Evolutionary conservation across 2,329 filamentous ascomycete species (phyloP), one percentile per base, ranked within the genome.

Genomic region (Fusarium neocosmosporiellum): DNA sequence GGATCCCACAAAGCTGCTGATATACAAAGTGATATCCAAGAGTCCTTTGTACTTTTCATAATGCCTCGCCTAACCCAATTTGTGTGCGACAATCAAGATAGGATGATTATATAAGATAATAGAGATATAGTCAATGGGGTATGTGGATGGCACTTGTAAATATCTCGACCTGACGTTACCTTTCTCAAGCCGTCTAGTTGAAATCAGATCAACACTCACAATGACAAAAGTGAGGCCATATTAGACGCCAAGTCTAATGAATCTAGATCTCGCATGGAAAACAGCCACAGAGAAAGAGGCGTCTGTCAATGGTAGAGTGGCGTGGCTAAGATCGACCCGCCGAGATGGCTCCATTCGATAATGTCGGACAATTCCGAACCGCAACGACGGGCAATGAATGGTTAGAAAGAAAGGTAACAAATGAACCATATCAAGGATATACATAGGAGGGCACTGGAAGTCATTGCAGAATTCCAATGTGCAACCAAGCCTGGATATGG

Each of bases 401-500:
- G 24, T 13, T 7, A 7, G 16, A 4, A 29, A 29, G 24, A n/a
- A 10, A 33, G 16, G 2, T 5, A 24, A 13, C 3, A n/a, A 29
- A n/a, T n/a, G 16, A 31, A 6, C 1, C 2, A n/a, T 9, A 8
- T 4, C 6, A 31, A 14, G 18, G 5, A 50, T 11, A 7, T 11
- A 16, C 8, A 24, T 5, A 24, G 16, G 16, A 11, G 5, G 5
- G 5, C 9, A 13, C 5, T 13, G 6, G 8, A 13, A n/a, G 9
- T 11, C 3, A 13, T 5, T n/a, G 2, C 7, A 10, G 10, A 2
- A 6, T 27, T 11, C 8, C 2, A 7, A 2, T 14, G 24, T 7
- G 16, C 9, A 48, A n/a, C 29, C 43, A 22, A 13, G 37, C 10
- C n/a, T 41, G n/a, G 20, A 41, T 6, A 41, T 20, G n/a, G 5